Evolutionary conservation across 108 stramenopile genomes (phyloP).

Genomic region (Nannochloropsis salina): DNA sequence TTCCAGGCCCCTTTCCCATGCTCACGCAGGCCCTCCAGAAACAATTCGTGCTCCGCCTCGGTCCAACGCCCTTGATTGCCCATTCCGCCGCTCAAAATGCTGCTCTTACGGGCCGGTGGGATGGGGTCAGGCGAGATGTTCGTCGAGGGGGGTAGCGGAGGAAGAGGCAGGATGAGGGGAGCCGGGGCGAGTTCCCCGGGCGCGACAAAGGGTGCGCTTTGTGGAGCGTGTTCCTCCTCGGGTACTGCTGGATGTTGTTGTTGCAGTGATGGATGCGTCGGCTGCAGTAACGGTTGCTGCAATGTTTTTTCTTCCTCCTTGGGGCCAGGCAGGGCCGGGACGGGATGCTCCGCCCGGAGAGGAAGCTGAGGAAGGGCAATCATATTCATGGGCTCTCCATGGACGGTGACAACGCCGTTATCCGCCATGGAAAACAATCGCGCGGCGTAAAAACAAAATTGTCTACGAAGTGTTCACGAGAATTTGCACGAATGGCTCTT

Average conservation of each 20-base stretch:
- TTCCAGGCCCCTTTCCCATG: slow-evolving; percentile 25
- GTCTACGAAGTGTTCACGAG: too few relatives aligned
- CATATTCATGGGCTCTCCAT: background rate
- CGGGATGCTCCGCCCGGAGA: too few relatives aligned
- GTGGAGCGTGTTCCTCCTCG: background rate
- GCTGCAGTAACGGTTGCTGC: background rate
- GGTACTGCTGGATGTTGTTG: background rate
- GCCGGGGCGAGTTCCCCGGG: background rate
- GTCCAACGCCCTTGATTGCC: slow-evolving; percentile 20
- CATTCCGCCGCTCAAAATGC: background rate
- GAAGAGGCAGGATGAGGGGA: background rate
- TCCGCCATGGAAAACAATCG: background rate
- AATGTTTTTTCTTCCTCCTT: background rate
- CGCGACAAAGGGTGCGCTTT: background rate
- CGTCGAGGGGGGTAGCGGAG: background rate
- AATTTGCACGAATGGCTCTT: too few relatives aligned
- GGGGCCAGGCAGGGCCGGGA: background rate
- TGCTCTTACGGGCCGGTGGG: background rate
- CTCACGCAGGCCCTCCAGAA: background rate
- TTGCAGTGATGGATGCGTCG: background rate
- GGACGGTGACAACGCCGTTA: background rate
- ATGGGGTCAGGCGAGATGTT: background rate
- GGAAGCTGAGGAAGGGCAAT: background rate
- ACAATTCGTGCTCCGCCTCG: slow-evolving; percentile 21
- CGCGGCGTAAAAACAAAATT: too few relatives aligned